Base-by-base conservation (phyloP, 2,329 filamentous ascomycete species). In the Neopestalotiopsis clavispora region DNA sequence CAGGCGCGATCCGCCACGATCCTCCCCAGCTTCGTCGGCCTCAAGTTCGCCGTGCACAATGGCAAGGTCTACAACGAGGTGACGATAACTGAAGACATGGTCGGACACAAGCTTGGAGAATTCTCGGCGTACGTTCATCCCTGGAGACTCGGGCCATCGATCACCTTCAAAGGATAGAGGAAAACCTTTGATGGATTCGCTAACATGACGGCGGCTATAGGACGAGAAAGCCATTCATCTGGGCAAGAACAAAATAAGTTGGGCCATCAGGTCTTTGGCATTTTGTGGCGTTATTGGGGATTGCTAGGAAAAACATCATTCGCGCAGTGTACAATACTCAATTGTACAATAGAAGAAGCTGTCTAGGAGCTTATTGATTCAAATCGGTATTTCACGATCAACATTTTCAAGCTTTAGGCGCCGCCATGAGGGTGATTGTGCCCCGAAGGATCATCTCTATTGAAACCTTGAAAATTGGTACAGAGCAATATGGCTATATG, bases 81-180 rank as follows among this genome's bases (percentile, higher is more conserved):
- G 67, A 87, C 86, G 73, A 92, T 98, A 72, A 97, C 94, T 17
- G 95, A 97, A 80, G 93, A 97, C 77, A 98, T 98, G 95, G 95
- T 98, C 64, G 95, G 95, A 67, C 92, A 96, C 82, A 98, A 97
- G 83, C 86, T 98, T 74, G 95, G 95, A 75, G 95, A 98, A 83
- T 98, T 97, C 80, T 91, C 94, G 71, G 85, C 89, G 94, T 97
- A 88, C 77, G 94, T 89, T 64, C 58, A 34, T 42, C 60, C 7
- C 52, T 42, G n/a, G 5, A n/a, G 9, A 52, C 17, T 20, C 9
- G 17, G 4, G 4, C 9, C 14, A 17, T 40, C 13, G 40, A 14
- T 6, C 13, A 9, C 6, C 4, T 32, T 14, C 13, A 61, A 40
- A 2, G 34, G 6, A 7, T 38, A 5, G 34, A 28, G 6, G 7